Base-by-base conservation (phyloP, 768 basidiomycete species). In the Fomitopsis pulvina region DNA sequence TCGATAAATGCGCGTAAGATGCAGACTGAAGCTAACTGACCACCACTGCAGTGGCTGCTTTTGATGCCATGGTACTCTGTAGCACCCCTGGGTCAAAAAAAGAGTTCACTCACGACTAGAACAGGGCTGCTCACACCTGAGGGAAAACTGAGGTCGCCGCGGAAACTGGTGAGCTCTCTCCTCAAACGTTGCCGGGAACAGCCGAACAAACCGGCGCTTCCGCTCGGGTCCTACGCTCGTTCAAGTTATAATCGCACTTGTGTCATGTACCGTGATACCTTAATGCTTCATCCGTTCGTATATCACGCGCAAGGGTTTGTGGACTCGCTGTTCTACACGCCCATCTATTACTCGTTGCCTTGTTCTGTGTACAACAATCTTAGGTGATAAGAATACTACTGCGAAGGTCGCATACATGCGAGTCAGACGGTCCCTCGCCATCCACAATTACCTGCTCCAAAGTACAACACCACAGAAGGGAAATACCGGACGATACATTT, bases 11-110 rank as follows among this genome's bases (percentile, higher is more conserved):
- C 28, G 45, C 45, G 20, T 10, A 27, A 21, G 41, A 21, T 21
- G 18, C 42, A 45, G 47, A 40, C 25, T 47, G 11, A 44, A 29
- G 10, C 41, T 25, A 4, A 65, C 66, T 53, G 52, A 69, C 68
- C 47, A 86, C 80, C 67, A 80, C 83, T 55, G 75, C 81, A 52
- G 76, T 73, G 55, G 81, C 79, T 75, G 76, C 78, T 79, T 82
- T 86, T 65, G 82, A 76, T 55, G 85, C 82, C 84, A 85, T 85
- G 49, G 56, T 48, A n/a, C 49, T 41, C 52, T 58, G 41, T 10
- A n/a, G 26, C 3, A 34, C 7, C 4, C 5, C 6, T 29, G 32
- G 25, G 32, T 38, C 24, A 46, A 45, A 34, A 34, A 26, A n/a
- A 8, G 22, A 24, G 18, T 10, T 46, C 51, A 45, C 50, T 50